phyloP scores from a whole-genome alignment of 805 yeast species.

The Candida insectorum region DNA sequence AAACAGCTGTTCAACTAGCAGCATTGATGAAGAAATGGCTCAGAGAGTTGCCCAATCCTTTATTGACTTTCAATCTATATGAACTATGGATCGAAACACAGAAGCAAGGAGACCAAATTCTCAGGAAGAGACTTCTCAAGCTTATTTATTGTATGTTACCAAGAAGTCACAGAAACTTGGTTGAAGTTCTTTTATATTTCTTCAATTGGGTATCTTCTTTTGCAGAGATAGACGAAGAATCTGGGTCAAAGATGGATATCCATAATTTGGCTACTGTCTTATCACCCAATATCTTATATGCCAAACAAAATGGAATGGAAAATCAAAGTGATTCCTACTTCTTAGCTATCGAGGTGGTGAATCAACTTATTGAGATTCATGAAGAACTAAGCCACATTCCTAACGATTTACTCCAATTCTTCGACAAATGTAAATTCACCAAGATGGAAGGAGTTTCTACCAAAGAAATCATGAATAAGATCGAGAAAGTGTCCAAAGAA shows the following conservation, averaged over 20 bases:
- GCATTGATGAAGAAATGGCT: conserved; percentile 88
- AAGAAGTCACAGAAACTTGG: conserved; percentile 71
- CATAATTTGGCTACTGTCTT: conserved; percentile 94
- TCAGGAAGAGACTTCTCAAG: conserved; percentile 54
- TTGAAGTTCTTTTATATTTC: conserved; percentile 83
- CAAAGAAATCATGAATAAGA: conserved; percentile 33
- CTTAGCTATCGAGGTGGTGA: conserved; percentile 86
- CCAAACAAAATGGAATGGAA: conserved; percentile 25
- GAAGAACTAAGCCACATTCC: conserved; percentile 81
- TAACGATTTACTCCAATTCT: conserved; percentile 49
- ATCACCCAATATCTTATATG: conserved; percentile 83
- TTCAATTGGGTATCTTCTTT: conserved; percentile 95
- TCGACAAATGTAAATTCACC: conserved; percentile 32
- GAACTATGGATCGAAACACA: conserved; percentile 76
- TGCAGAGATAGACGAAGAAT: conserved; percentile 85
- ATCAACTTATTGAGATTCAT: conserved; percentile 75
- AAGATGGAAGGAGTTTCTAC: conserved; percentile 20
- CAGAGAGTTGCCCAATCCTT: conserved; percentile 89
- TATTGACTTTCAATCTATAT: conserved; percentile 72
- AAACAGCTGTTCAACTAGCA: conserved; percentile 87
- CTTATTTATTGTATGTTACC: conserved; percentile 78
- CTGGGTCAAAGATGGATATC: conserved; percentile 85
- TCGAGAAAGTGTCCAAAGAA: conserved; percentile 31
- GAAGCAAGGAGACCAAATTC: conserved; percentile 40
- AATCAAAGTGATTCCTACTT: conserved; percentile 69